These are phyloP conservation scores for Ogataea henricii DNA, from an alignment of 805 yeast genomes.

Conservation along the genomic window DNA sequence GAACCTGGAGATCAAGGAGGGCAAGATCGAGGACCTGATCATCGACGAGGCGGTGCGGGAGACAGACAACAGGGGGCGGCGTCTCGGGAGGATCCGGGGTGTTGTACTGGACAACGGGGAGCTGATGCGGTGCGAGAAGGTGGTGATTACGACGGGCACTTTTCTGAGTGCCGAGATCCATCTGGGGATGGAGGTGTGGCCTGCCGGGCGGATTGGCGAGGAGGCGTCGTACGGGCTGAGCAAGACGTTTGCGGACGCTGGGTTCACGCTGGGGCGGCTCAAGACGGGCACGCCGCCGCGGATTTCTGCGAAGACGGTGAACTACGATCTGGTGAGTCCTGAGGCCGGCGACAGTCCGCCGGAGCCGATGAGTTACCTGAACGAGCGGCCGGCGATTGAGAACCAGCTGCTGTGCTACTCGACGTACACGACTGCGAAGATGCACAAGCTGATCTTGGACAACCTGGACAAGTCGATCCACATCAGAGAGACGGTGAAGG, in stretches of 20 bases:
- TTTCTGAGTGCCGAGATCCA: conserved; percentile 94
- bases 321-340: conserved; percentile 60
- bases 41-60: conserved; percentile 43
- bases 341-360: conserved; percentile 87
- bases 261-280: conserved; percentile 82
- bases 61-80: conserved; percentile 40
- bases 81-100: conserved; percentile 59
- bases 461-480: conserved; percentile 86
- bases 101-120: conserved; percentile 70
- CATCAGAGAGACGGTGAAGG: conserved; percentile 89
- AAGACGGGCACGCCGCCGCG: conserved; percentile 99
- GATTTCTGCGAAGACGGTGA: conserved; percentile 67
- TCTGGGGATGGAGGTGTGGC: conserved; percentile 75
- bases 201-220: conserved; percentile 95
- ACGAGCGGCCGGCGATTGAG: conserved; percentile 62
- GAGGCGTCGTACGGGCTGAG: conserved; percentile 88
- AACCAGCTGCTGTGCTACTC: conserved; percentile 71
- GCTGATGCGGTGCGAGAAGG: conserved; percentile 59
- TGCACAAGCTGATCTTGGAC: conserved; percentile 67
- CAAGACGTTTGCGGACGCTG: conserved; percentile 70
- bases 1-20: conserved; percentile 63
- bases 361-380: conserved; percentile 85
- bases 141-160: conserved; percentile 94
- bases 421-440: conserved; percentile 72
- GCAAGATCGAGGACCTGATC: conserved; percentile 82